phyloP scores from a whole-genome alignment of 257 asterid species.

The Apocynum venetum region DNA sequence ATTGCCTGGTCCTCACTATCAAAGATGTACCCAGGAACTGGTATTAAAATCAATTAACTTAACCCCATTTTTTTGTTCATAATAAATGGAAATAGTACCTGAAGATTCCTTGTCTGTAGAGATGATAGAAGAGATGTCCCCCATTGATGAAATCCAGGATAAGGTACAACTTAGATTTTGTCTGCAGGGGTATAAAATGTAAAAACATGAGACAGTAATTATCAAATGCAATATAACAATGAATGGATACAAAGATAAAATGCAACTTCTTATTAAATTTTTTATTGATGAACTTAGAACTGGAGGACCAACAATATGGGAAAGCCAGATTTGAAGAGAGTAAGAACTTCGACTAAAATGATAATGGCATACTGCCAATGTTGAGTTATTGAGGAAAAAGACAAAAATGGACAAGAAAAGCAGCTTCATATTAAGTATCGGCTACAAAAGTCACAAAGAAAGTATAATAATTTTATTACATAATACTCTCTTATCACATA shows the following conservation, averaged over 20 bases:
- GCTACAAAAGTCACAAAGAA: background rate
- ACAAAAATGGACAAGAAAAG: background rate
- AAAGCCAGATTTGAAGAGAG: background rate
- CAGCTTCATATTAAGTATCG: background rate
- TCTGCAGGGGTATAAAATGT: slow-evolving; percentile 36
- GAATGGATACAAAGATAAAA: background rate
- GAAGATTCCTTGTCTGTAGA: slow-evolving; percentile 90
- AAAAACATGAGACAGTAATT: background rate
- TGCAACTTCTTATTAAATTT: background rate
- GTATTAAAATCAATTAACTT: slow-evolving; percentile 26
- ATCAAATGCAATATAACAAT: background rate
- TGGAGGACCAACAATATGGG: background rate
- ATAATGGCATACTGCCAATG: background rate
- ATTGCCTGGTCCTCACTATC: slow-evolving; percentile 95
- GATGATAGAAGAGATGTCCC: slow-evolving; percentile 97
- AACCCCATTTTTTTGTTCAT: slow-evolving; percentile 2
- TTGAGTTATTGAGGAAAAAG: background rate
- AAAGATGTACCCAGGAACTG: slow-evolving; percentile 26
- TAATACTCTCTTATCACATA: background rate
- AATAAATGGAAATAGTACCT: slow-evolving; percentile 43
- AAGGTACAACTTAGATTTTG: slow-evolving; percentile 76
- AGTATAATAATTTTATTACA: background rate
- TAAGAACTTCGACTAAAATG: background rate
- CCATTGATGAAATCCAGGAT: slow-evolving; percentile 88
- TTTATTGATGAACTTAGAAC: background rate